These are phyloP conservation scores for Candida sonorensis DNA, from an alignment of 805 yeast genomes.

Conservation along the genomic window DNA sequence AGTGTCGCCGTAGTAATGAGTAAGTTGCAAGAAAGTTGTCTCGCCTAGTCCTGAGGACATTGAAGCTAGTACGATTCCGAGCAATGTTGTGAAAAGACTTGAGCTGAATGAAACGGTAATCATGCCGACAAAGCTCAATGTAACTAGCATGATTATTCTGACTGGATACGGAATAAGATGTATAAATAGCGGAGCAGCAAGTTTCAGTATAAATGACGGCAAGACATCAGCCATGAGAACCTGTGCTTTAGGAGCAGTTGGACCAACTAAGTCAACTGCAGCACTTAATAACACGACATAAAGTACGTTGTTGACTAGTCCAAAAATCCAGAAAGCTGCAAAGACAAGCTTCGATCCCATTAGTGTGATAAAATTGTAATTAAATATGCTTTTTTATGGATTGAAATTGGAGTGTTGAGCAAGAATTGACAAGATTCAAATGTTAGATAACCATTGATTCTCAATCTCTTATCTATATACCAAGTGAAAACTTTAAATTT, in stretches of 20 bases:
- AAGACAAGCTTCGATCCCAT: conserved; percentile 26
- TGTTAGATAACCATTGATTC: too few species aligned
- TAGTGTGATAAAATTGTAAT: too few species aligned
- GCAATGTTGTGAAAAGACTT: conserved; percentile 34
- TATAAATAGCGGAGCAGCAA: conserved; percentile 72
- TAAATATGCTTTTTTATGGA: too few species aligned
- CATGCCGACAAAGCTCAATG: conserved; percentile 70
- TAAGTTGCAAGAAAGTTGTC: conserved; percentile 76
- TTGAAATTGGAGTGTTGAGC: too few species aligned
- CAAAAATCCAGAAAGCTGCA: conserved; percentile 70
- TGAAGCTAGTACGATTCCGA: conserved; percentile 77
- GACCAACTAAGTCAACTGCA: conserved; percentile 87
- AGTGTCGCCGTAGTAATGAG: conserved; percentile 58
- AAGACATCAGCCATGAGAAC: conserved; percentile 82
- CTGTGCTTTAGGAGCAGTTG: conserved; percentile 73
- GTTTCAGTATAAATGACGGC: conserved; percentile 71
- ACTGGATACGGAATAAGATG: conserved; percentile 53
- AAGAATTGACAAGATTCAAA: too few species aligned
- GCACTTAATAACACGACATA: conserved; percentile 90
- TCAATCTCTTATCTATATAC: too few species aligned
- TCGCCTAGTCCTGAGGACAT: conserved; percentile 88
- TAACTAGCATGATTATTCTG: conserved; percentile 50
- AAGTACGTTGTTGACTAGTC: conserved; percentile 78
- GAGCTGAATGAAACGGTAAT: conserved; percentile 44
- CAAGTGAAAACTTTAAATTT: too few species aligned